A percentile compares a stretch with the other conserved stretches of the same genome.
Evolutionary conservation across 2,329 filamentous ascomycete species (phyloP).

Genomic region (Pyrenophora teres): DNA sequence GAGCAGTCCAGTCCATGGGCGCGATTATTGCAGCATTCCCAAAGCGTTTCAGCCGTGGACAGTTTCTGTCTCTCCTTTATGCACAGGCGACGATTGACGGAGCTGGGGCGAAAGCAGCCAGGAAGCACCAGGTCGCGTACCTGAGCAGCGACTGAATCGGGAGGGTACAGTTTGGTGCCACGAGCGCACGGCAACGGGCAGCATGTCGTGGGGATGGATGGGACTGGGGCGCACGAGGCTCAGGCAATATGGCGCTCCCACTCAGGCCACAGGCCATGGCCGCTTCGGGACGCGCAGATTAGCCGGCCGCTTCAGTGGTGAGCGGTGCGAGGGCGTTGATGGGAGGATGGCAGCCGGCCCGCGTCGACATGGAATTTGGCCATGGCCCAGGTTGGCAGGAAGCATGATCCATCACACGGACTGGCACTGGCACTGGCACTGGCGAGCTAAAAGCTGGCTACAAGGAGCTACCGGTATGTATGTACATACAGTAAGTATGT

Average conservation of each 20-base stretch:
- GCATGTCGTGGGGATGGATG: background rate
- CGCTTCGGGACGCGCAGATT: constrained; percentile 37
- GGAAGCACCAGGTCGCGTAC: constrained; percentile 33
- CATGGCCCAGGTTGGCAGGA: no score
- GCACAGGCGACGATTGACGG: constrained; percentile 37
- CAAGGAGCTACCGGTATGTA: no score
- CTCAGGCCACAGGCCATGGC: constrained; percentile 23
- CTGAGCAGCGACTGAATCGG: constrained; percentile 27
- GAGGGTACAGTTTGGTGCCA: constrained; percentile 29
- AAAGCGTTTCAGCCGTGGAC: constrained; percentile 42
- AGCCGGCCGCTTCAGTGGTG: constrained; percentile 30
- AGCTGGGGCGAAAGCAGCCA: constrained; percentile 20
- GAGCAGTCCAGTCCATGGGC: constrained; percentile 34
- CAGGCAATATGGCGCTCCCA: constrained; percentile 32
- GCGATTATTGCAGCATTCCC: constrained; percentile 37
- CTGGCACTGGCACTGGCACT: background rate
- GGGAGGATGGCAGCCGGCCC: constrained; percentile 31
- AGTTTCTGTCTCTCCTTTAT: constrained; percentile 41
- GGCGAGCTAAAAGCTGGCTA: constrained; percentile 13
- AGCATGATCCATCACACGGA: background rate
- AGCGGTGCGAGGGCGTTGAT: constrained; percentile 28
- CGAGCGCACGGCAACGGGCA: constrained; percentile 39
- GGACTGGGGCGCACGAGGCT: constrained; percentile 29
- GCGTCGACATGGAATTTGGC: constrained; percentile 43
- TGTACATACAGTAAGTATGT: no score